Percentiles rank a stretch among this genome's conserved stretches.
Conservation (phyloP, 495 filamentous ascomycete genomes). For the Podospora anserina region DNA sequence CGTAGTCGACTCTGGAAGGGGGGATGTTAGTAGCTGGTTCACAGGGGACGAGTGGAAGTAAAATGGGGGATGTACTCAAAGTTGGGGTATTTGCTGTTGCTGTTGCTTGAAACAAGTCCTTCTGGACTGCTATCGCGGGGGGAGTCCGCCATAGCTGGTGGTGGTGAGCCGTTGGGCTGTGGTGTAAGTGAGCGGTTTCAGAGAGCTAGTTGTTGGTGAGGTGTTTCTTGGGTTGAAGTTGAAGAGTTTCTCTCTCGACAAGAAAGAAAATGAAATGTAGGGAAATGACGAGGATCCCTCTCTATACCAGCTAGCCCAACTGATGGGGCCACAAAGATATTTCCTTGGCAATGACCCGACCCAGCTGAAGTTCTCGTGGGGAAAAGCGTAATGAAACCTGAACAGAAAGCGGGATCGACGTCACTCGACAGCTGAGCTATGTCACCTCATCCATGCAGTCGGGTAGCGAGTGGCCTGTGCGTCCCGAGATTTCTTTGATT, state of each 20-base stretch:
- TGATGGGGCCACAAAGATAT: neutral
- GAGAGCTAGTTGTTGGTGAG: neutral
- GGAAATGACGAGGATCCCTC: neutral
- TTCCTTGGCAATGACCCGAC: neutral
- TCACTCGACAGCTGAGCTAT: constrained; percentile 5
- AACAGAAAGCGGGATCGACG: neutral
- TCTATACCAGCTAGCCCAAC: neutral
- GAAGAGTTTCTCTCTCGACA: neutral
- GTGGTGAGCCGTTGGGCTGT: neutral
- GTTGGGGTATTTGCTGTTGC: constrained; percentile 11
- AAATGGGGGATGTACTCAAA: constrained; percentile 24
- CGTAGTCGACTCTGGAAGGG: constrained; percentile 75
- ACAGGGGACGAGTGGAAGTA: too few relatives aligned
- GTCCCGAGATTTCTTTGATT: neutral
- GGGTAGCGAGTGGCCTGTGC: constrained; percentile 1
- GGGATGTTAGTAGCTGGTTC: constrained; percentile 20
- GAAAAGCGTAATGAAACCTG: neutral
- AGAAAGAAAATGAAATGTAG: neutral
- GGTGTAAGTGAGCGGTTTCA: neutral
- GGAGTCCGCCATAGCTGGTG: constrained; percentile 5
- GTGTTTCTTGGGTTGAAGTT: neutral
- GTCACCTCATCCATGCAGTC: constrained; percentile 1
- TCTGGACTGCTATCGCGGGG: constrained; percentile 2
- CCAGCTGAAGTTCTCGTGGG: neutral
- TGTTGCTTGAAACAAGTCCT: neutral